phyloP scores from a whole-genome alignment of 108 stramenopile genomes.

The Pseudonitzschia pungens region DNA sequence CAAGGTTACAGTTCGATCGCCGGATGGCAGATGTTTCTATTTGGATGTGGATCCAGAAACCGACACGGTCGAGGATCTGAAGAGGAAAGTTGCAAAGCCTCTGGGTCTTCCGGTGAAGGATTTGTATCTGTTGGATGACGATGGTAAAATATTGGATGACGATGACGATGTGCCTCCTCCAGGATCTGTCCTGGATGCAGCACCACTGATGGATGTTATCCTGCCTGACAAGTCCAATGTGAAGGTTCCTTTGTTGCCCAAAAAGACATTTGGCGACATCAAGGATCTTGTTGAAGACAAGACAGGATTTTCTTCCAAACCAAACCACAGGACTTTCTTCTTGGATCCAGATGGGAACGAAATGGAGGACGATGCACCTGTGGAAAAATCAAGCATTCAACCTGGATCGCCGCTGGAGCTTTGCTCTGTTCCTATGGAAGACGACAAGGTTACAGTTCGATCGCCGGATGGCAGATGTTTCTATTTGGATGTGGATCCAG shows the following conservation, averaged over 20 bases:
- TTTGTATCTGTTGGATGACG: too few relatives aligned
- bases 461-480: background rate
- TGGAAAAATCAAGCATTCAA: background rate
- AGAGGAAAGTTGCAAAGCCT: too few relatives aligned
- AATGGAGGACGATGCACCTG: too few relatives aligned
- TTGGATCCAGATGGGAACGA: too few relatives aligned
- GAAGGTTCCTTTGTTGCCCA: constrained; percentile 15
- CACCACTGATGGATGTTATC: constrained; percentile 13
- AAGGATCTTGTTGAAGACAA: constrained; percentile 25
- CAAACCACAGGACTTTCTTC: constrained; percentile 13
- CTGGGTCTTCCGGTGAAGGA: background rate
- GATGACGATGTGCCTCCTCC: background rate
- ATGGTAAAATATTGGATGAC: too few relatives aligned
- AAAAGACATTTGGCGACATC: constrained; percentile 20
- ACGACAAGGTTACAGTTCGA: too few relatives aligned
- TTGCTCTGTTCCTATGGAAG: background rate
- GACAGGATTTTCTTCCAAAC: constrained; percentile 3
- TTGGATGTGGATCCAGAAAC: too few relatives aligned
- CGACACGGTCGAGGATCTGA: too few relatives aligned
- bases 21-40: too few relatives aligned
- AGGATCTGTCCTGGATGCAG: background rate
- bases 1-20: too few relatives aligned
- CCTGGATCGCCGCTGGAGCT: background rate
- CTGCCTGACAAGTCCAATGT: constrained; percentile 1
- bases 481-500: too few relatives aligned